phyloP scores from a whole-genome alignment of 345 rosid genomes.

The Noccaea caerulescens region DNA sequence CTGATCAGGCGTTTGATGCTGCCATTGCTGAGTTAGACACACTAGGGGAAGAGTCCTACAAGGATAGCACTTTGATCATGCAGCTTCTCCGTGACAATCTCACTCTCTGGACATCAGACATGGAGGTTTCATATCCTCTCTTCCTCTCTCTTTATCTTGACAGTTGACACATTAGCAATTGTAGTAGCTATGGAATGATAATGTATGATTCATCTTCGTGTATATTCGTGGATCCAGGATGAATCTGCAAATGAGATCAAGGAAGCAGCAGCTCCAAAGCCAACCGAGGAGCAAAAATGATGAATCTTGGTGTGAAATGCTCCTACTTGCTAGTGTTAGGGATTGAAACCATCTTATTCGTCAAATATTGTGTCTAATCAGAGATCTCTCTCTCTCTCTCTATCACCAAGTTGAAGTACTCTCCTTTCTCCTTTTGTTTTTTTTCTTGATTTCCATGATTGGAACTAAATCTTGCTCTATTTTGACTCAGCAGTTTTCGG shows the following conservation, averaged over 20 bases:
- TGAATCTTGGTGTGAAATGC: slow-evolving; percentile 10
- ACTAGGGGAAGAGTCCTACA: slow-evolving; percentile 86
- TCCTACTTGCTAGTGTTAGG: slow-evolving; percentile 21
- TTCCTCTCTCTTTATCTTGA: not conserved
- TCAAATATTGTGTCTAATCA: slow-evolving; percentile 14
- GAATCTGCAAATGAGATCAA: slow-evolving; percentile 84
- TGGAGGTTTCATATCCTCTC: slow-evolving; percentile 60
- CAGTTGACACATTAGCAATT: not conserved
- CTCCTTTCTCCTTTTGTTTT: slow-evolving; percentile 8
- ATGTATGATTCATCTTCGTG: not conserved
- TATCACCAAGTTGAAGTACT: not conserved
- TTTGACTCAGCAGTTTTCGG: not conserved
- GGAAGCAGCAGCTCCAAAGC: slow-evolving; percentile 64
- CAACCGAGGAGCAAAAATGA: slow-evolving; percentile 61
- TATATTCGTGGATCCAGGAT: slow-evolving; percentile 51
- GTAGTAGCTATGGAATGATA: not conserved
- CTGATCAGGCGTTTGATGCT: slow-evolving; percentile 77
- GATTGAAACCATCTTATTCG: slow-evolving; percentile 16
- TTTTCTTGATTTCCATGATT: not conserved
- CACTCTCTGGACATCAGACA: slow-evolving; percentile 90
- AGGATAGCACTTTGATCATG: slow-evolving; percentile 67
- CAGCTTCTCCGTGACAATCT: slow-evolving; percentile 68
- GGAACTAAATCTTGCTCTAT: slow-evolving; percentile 7
- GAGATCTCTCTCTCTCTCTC: not conserved
- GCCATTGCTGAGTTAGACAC: slow-evolving; percentile 91